Evolutionary conservation across 129 eudicot species (phyloP), one percentile per base, ranked within the genome.

Genomic region (Tagetes erecta): DNA sequence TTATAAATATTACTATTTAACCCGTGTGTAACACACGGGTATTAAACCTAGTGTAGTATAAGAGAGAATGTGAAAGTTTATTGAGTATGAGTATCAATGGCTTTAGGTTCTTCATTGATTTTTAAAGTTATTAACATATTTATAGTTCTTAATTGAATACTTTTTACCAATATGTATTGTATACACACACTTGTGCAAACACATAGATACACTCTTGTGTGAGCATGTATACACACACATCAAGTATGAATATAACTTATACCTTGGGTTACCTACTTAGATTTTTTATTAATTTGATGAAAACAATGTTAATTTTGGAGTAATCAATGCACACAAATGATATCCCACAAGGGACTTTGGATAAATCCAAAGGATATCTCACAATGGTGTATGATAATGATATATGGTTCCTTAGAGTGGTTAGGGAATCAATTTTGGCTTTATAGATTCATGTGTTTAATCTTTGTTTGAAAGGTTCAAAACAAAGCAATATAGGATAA

Each of bases 261-360:
- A 4, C 35, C 35, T 30, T 8, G 39, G 46, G 37, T 5, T 53
- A 11, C 13, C 39, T 10, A 50, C 4, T 33, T 33, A 55, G 58
- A 42, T 56, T n/a, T 55, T 76, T 41, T 35, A 55, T 11, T 52
- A n/a, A 44, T 39, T 53, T 53, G 65, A 66, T 8, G 41, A 55
- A 12, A 55, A 41, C 80, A 67, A 40, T 55, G 80, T 53, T 6
- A 12, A 74, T 34, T 39, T 76, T 76, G 80, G 75, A 56, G 75
- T 68, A 56, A 76, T 67, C 80, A 52, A 75, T 75, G 79, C 30
- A 42, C 10, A 64, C 42, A 76, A 75, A 35, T 62, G 56, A 51
- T 41, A 53, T 52, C 42, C 7, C 49, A 55, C 50, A 56, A 45
- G 46, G 67, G 74, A 10, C 36, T 60, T 60, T 35, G 7, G 67